phyloP scores from a whole-genome alignment of 805 yeast genomes.

The Yamadazyma phyllophila region DNA sequence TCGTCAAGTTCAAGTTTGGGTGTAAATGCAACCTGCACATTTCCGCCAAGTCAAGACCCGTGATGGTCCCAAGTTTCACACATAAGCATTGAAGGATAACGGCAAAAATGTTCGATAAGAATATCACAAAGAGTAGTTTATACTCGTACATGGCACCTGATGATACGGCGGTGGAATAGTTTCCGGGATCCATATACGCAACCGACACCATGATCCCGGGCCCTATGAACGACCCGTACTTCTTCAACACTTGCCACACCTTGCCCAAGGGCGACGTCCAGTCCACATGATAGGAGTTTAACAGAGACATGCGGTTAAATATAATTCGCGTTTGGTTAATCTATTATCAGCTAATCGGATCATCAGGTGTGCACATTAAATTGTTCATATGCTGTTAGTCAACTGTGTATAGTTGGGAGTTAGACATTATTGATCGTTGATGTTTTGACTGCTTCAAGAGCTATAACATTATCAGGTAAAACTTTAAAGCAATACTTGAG shows the following conservation, averaged over 20 bases:
- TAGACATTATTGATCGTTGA: no score
- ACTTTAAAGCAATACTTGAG: no score
- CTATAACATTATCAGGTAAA: no score
- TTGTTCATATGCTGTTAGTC: no score
- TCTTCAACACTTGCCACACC: conserved; percentile 23
- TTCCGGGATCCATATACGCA: conserved; percentile 97
- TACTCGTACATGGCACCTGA: conserved; percentile 88
- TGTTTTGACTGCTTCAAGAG: no score
- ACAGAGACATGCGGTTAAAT: not conserved
- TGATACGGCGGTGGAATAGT: conserved; percentile 91
- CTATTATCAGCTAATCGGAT: no score
- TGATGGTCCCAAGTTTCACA: conserved; percentile 87
- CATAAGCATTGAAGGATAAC: conserved; percentile 82
- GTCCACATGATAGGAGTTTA: not conserved
- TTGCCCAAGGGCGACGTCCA: not conserved
- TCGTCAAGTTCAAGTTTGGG: conserved; percentile 51
- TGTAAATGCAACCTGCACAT: conserved; percentile 79
- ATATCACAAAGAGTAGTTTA: conserved; percentile 71
- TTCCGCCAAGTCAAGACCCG: conserved; percentile 89
- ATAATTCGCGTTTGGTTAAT: no score
- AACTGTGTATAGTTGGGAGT: no score
- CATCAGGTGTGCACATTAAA: no score
- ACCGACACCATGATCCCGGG: conserved; percentile 95
- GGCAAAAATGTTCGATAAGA: conserved; percentile 82
- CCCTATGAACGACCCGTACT: conserved; percentile 72